Evolutionary conservation across 2,329 filamentous ascomycete species (phyloP).

Genomic region (Ophiocordyceps camponoti-rufipedis): DNA sequence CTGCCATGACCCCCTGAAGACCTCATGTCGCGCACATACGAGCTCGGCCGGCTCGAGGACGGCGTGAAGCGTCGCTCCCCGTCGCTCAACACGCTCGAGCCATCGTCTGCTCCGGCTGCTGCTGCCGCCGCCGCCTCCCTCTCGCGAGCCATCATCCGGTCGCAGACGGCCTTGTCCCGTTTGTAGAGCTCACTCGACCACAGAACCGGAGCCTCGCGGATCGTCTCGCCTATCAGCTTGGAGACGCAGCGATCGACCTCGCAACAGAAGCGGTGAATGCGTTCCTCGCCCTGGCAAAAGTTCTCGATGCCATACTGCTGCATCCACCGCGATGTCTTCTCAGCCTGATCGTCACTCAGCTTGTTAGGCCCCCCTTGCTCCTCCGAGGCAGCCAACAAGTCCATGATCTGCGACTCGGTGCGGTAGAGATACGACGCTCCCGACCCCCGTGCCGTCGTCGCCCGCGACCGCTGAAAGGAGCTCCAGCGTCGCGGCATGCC

Average conservation of each 20-base stretch:
- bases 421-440: slow-evolving; percentile 53
- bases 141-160: slow-evolving; percentile 24
- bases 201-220: slow-evolving; percentile 69
- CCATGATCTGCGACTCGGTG: slow-evolving; percentile 70
- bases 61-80: slow-evolving; percentile 28
- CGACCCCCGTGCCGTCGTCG: slow-evolving; percentile 26
- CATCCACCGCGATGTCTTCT: slow-evolving; percentile 70
- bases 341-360: slow-evolving; percentile 84
- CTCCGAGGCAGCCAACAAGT: slow-evolving; percentile 64
- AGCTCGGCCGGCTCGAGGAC: slow-evolving; percentile 25
- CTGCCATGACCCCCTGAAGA: slow-evolving; percentile 52
- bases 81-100: slow-evolving; percentile 36
- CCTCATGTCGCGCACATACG: slow-evolving; percentile 38
- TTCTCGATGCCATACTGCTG: slow-evolving; percentile 71
- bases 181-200: slow-evolving; percentile 86
- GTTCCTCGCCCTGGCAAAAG: slow-evolving; percentile 85
- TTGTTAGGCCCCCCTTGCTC: slow-evolving; percentile 88
- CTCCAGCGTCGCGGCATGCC: slow-evolving; percentile 42
- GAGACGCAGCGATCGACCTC: slow-evolving; percentile 77
- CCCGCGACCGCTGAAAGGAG: slow-evolving; percentile 29
- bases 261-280: slow-evolving; percentile 83
- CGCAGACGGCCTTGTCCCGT: slow-evolving; percentile 50
- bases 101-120: slow-evolving; percentile 29
- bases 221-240: slow-evolving; percentile 68
- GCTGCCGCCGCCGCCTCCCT: slow-evolving; percentile 24